Base-by-base conservation (phyloP, 345 rosid species). In the Eucalyptus curtisii region DNA sequence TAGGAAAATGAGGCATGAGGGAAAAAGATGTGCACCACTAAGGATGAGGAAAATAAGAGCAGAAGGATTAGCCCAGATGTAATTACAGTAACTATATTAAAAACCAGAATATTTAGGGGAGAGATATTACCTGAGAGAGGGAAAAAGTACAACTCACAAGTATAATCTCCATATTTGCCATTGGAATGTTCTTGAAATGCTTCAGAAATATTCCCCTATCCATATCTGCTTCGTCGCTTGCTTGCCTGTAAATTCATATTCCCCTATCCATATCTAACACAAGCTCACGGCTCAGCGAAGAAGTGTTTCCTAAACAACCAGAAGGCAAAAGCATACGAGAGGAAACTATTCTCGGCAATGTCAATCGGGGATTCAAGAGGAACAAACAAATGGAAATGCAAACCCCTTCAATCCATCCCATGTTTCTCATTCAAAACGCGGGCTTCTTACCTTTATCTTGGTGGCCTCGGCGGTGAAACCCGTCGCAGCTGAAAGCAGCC, bases 381-480 rank as follows among this genome's bases (percentile, higher is more conserved):
- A 37, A 45, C 40, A 49, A 22, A 87, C 30, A 49, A 86, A 49
- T 25, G 47, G 84, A 53, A 86, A 59, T 24, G 49, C 40, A 16
- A 52, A 17, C 45, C 80, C 44, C 80, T 20, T 4, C 44, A 33
- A 68, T 68, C 47, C 82, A 76, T 76, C 27, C 6, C 45, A 19
- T 5, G 12, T 37, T 12, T 71, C 82, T 71, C 82, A 37, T 40
- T 37, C 82, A 71, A 71, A 44, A 33, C 37, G 71, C 17, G 64
- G 53, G 59, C 27, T 49, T 17, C 7, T 27, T 82, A 97, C 99
- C 98, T 96, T 97, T 86, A 97, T 93, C 92, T 94, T 89, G 42
- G 99, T 96, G 87, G 93, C 98, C 89, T 97, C 99, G 42, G 99
- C 99, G 86, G 92, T 98, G 91, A 97, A 96, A 89, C 97, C 98